phyloP scores from a whole-genome alignment of 352 stramenopile genomes.

The Phytophthora pluvialis region DNA sequence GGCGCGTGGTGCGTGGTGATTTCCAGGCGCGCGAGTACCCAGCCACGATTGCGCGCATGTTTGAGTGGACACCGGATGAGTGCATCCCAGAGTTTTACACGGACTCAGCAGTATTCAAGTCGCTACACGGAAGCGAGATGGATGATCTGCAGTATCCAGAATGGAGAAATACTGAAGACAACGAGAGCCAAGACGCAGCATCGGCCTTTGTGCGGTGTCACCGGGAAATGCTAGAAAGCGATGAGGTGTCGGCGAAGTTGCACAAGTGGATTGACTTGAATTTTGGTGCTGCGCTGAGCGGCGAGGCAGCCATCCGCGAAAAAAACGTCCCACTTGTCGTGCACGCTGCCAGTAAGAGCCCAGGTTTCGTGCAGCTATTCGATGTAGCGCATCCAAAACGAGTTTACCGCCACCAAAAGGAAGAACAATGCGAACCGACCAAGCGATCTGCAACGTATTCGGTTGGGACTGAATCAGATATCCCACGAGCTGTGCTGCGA shows the following conservation, averaged over 20 bases:
- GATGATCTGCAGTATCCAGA: conserved; percentile 69
- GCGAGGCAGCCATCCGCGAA: conserved; percentile 76
- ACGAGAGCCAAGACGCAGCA: conserved; percentile 25
- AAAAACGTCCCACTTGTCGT: conserved; percentile 93
- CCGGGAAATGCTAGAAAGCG: conserved; percentile 92
- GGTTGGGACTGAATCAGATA: conserved; percentile 7
- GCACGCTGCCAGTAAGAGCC: conserved; percentile 55
- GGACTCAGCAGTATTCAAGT: conserved; percentile 87
- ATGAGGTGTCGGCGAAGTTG: conserved; percentile 83
- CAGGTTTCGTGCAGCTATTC: conserved; percentile 84
- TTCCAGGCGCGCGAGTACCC: conserved; percentile 96
- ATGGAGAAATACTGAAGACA: conserved; percentile 63
- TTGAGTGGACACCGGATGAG: conserved; percentile 95
- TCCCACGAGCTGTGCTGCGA: conserved; percentile 5
- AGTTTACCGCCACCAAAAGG: conserved; percentile 7
- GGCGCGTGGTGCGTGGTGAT: conserved; percentile 88
- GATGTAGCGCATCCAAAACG: conserved; percentile 41
- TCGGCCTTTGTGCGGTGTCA: conserved; percentile 91
- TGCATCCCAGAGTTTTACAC: conserved; percentile 96
- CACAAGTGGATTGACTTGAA: conserved; percentile 98
- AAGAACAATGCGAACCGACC: background rate
- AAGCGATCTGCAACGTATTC: conserved; percentile 6
- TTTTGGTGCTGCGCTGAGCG: conserved; percentile 90
- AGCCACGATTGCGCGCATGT: conserved; percentile 89
- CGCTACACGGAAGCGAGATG: conserved; percentile 78